Evolutionary conservation across 2,329 filamentous ascomycete species (phyloP), one percentile per base, ranked within the genome.

Genomic region (Phyllosticta capitalensis): DNA sequence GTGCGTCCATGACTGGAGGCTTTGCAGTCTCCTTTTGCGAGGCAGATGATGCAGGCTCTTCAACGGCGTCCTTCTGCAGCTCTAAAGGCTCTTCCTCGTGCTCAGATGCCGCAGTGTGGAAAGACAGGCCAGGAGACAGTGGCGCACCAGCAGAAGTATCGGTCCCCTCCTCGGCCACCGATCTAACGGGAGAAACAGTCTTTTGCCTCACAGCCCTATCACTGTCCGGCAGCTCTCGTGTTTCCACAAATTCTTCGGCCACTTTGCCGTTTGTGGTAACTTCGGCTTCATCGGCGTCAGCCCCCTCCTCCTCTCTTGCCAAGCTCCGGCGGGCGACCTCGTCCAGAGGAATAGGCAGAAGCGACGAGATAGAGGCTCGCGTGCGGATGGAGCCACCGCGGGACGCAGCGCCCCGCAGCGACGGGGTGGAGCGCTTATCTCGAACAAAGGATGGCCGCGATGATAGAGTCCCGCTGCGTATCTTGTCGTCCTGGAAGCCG

Each of bases 301-400:
- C 20, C 50, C 22, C 19, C 20, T 19, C 50, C 20, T 55, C 58
- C 22, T 59, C 58, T 17, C 54, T 45, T 20, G 58, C 54, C n/a
- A 59, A 45, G 26, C 28, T 54, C 48, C 53, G 45, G 30, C 50
- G 55, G n/a, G 58, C 58, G 28, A 60, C 54, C 54, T 60, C 58
- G 10, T 60, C 58, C 1, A 60, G 22, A 3, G 58, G 58, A 14
- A 60, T 21, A 1, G 54, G 54, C 50, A 60, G 10, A 5, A 60
- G 54, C 50, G 58, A 56, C 12, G 56, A 52, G 19, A 59, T 59
- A 1, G 56, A 59, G 1, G 51, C 56, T 7, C 56, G 24, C 10
- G 56, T 59, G 56, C 56, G 56, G 14, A 59, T 54, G 10, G 56
- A 59, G 3, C 38, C 49, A 1, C 56, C n/a, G n/a, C n/a, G n/a